Evolutionary conservation across 2,329 filamentous ascomycete genomes (phyloP), one percentile per base, ranked within the genome.

Genomic region (Clarireedia paspali): DNA sequence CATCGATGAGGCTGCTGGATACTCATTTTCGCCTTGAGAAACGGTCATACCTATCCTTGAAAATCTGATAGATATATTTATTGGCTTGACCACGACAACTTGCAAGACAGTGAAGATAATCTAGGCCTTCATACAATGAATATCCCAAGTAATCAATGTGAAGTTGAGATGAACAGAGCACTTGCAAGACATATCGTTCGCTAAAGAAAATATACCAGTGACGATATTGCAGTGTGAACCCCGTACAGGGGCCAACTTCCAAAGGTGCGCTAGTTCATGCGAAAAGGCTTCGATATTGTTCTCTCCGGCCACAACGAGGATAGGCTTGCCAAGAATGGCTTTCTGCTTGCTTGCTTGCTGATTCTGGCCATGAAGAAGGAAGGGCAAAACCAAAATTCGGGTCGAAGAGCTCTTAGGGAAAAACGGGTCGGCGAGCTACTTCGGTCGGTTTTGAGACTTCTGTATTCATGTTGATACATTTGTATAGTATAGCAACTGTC

Each of bases 171-270:
- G 81, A 77, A 79, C 0, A 71, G 75, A 6, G 77, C 80, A 0
- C 68, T 91, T 0, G 81, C 89, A 0, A 76, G 75, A 0, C 85
- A 91, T 63, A 69, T 91, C 0, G 72, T 86, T 5, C 74, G 77
- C 0, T 87, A 91, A 64, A 85, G 85, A 2, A 57, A 48, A 0
- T 89, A 91, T 65, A 68, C 66, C 0, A 68, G 71, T 0, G 74
- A 73, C 0, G 83, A 90, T 2, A 87, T 91, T 57, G 85, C 86
- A 0, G 80, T 92, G 0, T 66, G 91, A 5, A 90, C 87, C 0
- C 83, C 83, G 0, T 87, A 87, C 57, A 68, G 76, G 0, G 82
- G 81, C 0, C 83, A 87, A 58, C 68, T 82, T 2, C 72, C 77
- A 42, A 64, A 61, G 20, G 39, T 67, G 5, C 55, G 60, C 6